Evolutionary conservation across 2,329 filamentous ascomycete species (phyloP).

Genomic region (Penicillium janthinellum): DNA sequence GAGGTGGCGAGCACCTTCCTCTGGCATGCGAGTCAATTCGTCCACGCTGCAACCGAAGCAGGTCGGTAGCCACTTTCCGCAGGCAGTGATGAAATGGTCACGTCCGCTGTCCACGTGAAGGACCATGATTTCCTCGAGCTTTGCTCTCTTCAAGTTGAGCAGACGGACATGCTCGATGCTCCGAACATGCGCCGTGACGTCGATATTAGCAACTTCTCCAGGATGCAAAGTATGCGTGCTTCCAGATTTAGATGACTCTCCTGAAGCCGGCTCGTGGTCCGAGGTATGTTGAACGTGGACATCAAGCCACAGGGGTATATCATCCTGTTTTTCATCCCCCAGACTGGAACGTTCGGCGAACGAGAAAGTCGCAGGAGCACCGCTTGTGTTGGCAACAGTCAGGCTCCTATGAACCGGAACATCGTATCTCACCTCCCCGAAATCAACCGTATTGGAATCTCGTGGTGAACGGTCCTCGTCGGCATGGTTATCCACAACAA

Average conservation of each 20-base stretch:
- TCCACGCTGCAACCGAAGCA: slow-evolving; percentile 85
- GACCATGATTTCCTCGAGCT: slow-evolving; percentile 83
- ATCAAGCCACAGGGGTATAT: slow-evolving; percentile 68
- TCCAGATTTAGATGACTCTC: slow-evolving; percentile 31
- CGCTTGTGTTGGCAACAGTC: slow-evolving; percentile 89
- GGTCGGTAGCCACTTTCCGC: slow-evolving; percentile 76
- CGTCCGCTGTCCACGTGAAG: slow-evolving; percentile 79
- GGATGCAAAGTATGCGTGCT: slow-evolving; percentile 71
- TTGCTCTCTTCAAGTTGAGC: slow-evolving; percentile 68
- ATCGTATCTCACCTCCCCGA: slow-evolving; percentile 73
- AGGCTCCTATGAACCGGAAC: slow-evolving; percentile 66
- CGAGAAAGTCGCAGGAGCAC: slow-evolving; percentile 74
- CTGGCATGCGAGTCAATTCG: slow-evolving; percentile 81
- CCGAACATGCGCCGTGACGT: slow-evolving; percentile 68
- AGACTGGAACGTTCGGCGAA: slow-evolving; percentile 73
- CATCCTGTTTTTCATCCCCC: slow-evolving; percentile 46
- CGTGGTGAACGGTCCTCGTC: slow-evolving; percentile 36
- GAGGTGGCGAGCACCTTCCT: slow-evolving; percentile 73
- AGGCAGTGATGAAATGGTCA: slow-evolving; percentile 87
- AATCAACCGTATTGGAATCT: slow-evolving; percentile 66
- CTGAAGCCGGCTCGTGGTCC: slow-evolving; percentile 33
- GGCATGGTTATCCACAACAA: slow-evolving; percentile 70
- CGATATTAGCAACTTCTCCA: slow-evolving; percentile 75
- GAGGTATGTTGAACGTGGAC: slow-evolving; percentile 63
- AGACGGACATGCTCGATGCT: slow-evolving; percentile 64